Conservation (phyloP, 1,284 basidiomycete genomes). For the Trichosporon inkin region DNA sequence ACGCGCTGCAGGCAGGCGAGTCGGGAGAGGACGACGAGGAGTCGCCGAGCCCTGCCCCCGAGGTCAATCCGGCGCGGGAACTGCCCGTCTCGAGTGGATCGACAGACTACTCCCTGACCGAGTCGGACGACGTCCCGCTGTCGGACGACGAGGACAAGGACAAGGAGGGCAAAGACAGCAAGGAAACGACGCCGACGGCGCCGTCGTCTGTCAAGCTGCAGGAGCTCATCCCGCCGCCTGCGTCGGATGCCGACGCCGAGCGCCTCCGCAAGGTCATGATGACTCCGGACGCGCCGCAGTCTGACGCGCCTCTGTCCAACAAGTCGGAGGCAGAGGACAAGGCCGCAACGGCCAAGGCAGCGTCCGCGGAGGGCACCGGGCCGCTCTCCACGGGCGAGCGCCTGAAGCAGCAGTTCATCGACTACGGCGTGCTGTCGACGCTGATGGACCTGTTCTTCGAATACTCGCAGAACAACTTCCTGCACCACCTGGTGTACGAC, state of each 20-base stretch:
- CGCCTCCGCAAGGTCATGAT: slow-evolving; percentile 39
- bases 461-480: slow-evolving; percentile 96
- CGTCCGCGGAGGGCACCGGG: slow-evolving; percentile 5
- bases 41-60: slow-evolving; percentile 57
- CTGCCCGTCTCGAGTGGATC: slow-evolving; percentile 59
- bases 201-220: not conserved
- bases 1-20: slow-evolving; percentile 61
- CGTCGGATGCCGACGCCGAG: slow-evolving; percentile 38
- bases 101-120: slow-evolving; percentile 53
- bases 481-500: slow-evolving; percentile 96
- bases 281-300: not conserved
- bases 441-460: slow-evolving; percentile 89
- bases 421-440: slow-evolving; percentile 65
- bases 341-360: slow-evolving; percentile 1
- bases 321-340: slow-evolving; percentile 29
- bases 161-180: slow-evolving; percentile 71
- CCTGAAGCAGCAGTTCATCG: slow-evolving; percentile 70
- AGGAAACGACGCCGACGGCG: slow-evolving; percentile 50
- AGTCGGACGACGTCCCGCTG: slow-evolving; percentile 65
- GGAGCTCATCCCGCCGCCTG: slow-evolving; percentile 31
- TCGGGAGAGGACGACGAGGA: slow-evolving; percentile 43
- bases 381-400: slow-evolving; percentile 59
- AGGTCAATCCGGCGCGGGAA: slow-evolving; percentile 60
- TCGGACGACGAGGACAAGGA: slow-evolving; percentile 65
- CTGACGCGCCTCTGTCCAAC: not conserved